These are phyloP conservation scores for Allium sativum DNA, from an alignment of 106 monocot species.

Conservation along the genomic window DNA sequence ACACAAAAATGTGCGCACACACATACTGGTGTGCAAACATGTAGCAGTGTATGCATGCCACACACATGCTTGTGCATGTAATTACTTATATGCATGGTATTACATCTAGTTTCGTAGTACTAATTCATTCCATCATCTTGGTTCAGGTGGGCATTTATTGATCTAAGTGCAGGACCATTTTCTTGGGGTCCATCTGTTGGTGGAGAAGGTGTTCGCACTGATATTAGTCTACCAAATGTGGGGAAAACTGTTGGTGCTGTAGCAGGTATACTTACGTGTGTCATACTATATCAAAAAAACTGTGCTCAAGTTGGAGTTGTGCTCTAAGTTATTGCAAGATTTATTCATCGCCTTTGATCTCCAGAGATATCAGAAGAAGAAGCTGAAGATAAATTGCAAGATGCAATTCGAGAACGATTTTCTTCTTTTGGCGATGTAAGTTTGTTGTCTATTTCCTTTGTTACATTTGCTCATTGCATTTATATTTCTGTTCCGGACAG, in stretches of 20 bases:
- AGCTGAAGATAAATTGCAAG: slow-evolving; percentile 89
- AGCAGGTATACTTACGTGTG: slow-evolving; percentile 30
- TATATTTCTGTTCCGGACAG: too few relatives aligned
- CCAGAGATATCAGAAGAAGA: slow-evolving; percentile 88
- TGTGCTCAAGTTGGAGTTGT: not conserved
- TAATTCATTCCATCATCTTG: slow-evolving; percentile 5
- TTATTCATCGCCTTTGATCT: not conserved
- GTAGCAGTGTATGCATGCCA: too few relatives aligned
- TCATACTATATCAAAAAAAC: too few relatives aligned
- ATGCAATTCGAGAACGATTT: slow-evolving; percentile 83
- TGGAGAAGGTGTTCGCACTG: slow-evolving; percentile 95
- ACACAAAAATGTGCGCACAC: too few relatives aligned
- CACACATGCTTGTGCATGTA: too few relatives aligned
- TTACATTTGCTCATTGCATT: too few relatives aligned
- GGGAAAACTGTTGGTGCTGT: slow-evolving; percentile 75
- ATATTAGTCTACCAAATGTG: slow-evolving; percentile 82
- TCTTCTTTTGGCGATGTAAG: slow-evolving; percentile 88
- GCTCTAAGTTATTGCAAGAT: not conserved
- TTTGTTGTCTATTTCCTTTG: not conserved
- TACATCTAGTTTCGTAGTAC: not conserved
- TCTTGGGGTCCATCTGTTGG: slow-evolving; percentile 99
- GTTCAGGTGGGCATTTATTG: slow-evolving; percentile 92
- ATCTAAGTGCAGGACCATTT: slow-evolving; percentile 93
- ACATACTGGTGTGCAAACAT: too few relatives aligned
- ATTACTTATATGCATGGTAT: too few relatives aligned